Conservation (phyloP, 768 basidiomycete genomes). For the Leccinum ochraceum region DNA sequence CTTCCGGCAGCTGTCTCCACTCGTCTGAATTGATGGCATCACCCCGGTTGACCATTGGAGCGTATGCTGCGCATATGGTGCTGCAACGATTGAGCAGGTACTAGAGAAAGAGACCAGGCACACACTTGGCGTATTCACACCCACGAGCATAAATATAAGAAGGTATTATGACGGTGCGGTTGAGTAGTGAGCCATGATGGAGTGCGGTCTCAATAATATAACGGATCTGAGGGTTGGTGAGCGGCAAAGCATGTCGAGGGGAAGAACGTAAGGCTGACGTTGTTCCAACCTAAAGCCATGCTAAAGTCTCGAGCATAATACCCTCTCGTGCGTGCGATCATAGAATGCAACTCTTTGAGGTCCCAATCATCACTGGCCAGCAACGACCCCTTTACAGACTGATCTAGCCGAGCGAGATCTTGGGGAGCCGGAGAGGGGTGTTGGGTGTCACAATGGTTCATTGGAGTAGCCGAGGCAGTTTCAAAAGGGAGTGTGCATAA, state of each 20-base stretch:
- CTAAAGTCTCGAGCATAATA: conserved; percentile 47
- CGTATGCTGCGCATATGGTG: conserved; percentile 41
- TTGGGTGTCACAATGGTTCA: background rate
- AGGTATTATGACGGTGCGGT: conserved; percentile 45
- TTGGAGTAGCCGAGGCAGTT: background rate
- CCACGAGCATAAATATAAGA: conserved; percentile 48
- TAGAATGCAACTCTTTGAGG: conserved; percentile 33
- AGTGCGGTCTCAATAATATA: conserved; percentile 50
- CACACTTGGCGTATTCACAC: conserved; percentile 38
- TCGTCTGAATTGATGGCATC: conserved; percentile 43
- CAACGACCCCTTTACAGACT: conserved; percentile 9
- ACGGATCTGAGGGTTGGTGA: conserved; percentile 37
- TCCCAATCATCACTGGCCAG: conserved; percentile 26
- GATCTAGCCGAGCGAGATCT: background rate
- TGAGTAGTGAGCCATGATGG: conserved; percentile 43
- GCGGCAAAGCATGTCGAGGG: background rate
- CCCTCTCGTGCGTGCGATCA: conserved; percentile 41
- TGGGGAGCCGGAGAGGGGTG: background rate
- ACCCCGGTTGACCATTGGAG: conserved; percentile 45
- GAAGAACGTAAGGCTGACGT: conserved; percentile 31
- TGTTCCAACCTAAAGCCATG: conserved; percentile 49
- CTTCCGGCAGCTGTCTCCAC: conserved; percentile 41
- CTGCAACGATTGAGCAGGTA: conserved; percentile 11
- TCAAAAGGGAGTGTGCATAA: conserved; percentile 24
- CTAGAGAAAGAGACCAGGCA: background rate